Evolutionary conservation across 345 rosid species (phyloP).

Genomic region (Eucalyptus shirleyi): DNA sequence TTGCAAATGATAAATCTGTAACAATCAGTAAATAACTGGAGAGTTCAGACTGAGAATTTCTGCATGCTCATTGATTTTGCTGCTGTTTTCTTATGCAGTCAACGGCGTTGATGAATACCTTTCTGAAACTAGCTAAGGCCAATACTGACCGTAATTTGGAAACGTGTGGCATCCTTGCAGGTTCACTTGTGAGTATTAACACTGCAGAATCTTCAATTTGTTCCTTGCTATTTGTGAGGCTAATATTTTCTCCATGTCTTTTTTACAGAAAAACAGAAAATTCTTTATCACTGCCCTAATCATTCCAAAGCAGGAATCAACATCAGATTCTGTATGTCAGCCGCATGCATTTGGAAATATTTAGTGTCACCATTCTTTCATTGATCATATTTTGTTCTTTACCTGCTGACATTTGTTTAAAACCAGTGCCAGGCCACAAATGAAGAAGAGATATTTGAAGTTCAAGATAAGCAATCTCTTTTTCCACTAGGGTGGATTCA

Average conservation of each 20-base stretch:
- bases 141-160: constrained; percentile 85
- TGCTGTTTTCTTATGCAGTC: constrained; percentile 45
- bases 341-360: neutral
- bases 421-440: too few relatives aligned
- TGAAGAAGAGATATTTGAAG: too few relatives aligned
- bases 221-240: neutral
- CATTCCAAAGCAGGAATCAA: constrained; percentile 95
- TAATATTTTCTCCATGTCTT: constrained; percentile 1
- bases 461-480: too few relatives aligned
- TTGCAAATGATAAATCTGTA: neutral
- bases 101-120: constrained; percentile 80
- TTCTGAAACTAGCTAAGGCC: constrained; percentile 85
- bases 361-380: neutral
- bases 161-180: constrained; percentile 97
- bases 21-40: neutral
- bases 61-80: neutral
- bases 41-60: neutral
- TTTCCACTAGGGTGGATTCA: too few relatives aligned
- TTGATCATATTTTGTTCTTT: too few relatives aligned
- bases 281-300: constrained; percentile 82
- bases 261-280: constrained; percentile 75
- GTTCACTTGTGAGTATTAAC: constrained; percentile 68
- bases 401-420: too few relatives aligned
- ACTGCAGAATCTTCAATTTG: neutral
- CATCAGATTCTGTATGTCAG: constrained; percentile 73